A percentile compares a stretch with the other conserved stretches of the same genome.
Conservation (phyloP, 495 filamentous ascomycete genomes). For the Podospora fimiseda region DNA sequence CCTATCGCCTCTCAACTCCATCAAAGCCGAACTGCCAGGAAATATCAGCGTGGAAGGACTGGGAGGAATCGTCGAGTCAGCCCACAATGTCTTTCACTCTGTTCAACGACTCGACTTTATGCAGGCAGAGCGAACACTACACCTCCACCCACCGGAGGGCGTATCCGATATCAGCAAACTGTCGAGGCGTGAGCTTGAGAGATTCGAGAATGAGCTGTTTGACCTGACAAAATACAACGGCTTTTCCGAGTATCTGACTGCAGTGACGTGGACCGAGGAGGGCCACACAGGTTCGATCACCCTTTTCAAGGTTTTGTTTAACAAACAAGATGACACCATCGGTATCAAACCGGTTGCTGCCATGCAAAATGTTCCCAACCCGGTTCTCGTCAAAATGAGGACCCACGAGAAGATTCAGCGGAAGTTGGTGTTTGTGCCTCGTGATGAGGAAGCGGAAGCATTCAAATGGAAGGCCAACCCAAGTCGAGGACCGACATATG, state of each 20-base stretch:
- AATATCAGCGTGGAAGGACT: conserved; percentile 19
- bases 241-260: conserved; percentile 15
- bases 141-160: background rate
- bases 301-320: conserved; percentile 16
- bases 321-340: background rate
- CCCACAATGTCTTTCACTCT: conserved; percentile 24
- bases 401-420: conserved; percentile 16
- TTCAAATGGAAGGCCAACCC: conserved; percentile 22
- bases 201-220: conserved; percentile 23
- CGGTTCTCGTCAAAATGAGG: conserved; percentile 18
- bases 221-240: conserved; percentile 22
- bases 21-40: conserved; percentile 20
- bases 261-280: conserved; percentile 21
- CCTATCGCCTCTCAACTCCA: conserved; percentile 13
- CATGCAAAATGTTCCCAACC: conserved; percentile 21
- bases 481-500: conserved; percentile 14
- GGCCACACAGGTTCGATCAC: conserved; percentile 14
- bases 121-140: conserved; percentile 16
- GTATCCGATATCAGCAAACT: background rate
- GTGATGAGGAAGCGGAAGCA: conserved; percentile 11
- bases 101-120: conserved; percentile 18
- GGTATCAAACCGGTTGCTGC: conserved; percentile 20
- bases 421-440: conserved; percentile 19
- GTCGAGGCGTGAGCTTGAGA: conserved; percentile 15
- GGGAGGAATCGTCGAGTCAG: conserved; percentile 20